Base-by-base conservation (phyloP, 495 filamentous ascomycete species). In the Penicillium pulvis region DNA sequence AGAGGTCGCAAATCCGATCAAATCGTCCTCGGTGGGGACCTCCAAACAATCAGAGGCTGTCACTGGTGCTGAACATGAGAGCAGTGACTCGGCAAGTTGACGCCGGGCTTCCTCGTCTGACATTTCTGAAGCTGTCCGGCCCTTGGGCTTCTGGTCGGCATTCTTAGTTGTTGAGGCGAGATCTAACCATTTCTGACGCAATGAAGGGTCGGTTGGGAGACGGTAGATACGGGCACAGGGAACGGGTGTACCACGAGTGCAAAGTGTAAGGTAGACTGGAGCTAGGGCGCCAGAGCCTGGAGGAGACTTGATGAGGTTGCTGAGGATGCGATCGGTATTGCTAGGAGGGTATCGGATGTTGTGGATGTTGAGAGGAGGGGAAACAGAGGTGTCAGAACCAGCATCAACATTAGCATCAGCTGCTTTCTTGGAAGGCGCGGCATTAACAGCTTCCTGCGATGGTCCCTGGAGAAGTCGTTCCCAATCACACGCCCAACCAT, bases 1-100 rank as follows among this genome's bases (percentile, higher is more conserved):
- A 2, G 87, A 89, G 23, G 92, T 97, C 20, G 97, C 87, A 68
- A 96, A 98, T 0, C 94, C 94, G 41, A 98, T 89, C 30, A 97
- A 76, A 66, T 97, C 91, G 14, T 83, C 79, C 58, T 90, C 89
- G 1, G 75, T 72, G 0, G 94, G 94, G 6, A 90, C 84, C 1
- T 83, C 66, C 0, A 90, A 84, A 57, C 90, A 85, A 0, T 80
- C 79, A 20, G 79, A 66, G 6, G 73, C 75, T 69, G 78, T 63
- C 57, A 75, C 58, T 59, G 60, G 51, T 12, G 47, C 19, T n/a
- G 46, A 45, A 2, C 64, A 62, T 3, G 72, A 61, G 31, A 85
- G 55, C 8, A 90, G 75, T 4, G 81, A 80, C 36, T 75, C 70
- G 5, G 85, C 84, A 11, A 89, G 71, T 10, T 68, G 78, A 63